Conservation (phyloP, 495 filamentous ascomycete genomes). For the Baudoinia panamericana region DNA sequence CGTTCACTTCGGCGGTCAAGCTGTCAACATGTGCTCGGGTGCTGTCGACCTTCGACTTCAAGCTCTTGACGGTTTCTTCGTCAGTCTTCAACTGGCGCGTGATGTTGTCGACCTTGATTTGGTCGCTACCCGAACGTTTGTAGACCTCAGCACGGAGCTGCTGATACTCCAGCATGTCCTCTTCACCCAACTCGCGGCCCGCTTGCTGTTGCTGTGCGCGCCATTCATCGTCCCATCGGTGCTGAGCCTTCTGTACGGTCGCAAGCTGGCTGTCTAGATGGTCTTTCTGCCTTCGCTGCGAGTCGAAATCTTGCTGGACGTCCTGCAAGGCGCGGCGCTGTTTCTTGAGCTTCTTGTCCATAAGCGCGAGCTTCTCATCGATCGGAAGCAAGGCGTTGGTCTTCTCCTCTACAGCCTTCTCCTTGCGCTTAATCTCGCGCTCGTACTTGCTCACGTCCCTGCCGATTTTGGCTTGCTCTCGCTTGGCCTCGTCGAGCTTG, state of each 20-base stretch:
- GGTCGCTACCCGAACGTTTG: slow-evolving; percentile 66
- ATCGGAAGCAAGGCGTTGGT: slow-evolving; percentile 78
- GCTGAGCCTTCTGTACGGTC: slow-evolving; percentile 79
- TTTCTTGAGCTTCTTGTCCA: slow-evolving; percentile 52
- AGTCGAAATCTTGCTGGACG: slow-evolving; percentile 61
- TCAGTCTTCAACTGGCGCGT: slow-evolving; percentile 77
- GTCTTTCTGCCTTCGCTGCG: slow-evolving; percentile 49
- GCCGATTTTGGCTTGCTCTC: slow-evolving; percentile 65
- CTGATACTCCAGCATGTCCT: slow-evolving; percentile 82
- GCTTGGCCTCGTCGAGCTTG: slow-evolving; percentile 73
- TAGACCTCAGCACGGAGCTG: slow-evolving; percentile 74
- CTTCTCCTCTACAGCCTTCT: slow-evolving; percentile 77
- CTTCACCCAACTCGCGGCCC: slow-evolving; percentile 71
- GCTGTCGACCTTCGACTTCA: slow-evolving; percentile 73
- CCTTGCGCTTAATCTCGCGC: slow-evolving; percentile 65
- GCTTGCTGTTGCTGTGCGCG: slow-evolving; percentile 67
- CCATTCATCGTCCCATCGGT: slow-evolving; percentile 80
- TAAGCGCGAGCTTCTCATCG: slow-evolving; percentile 83
- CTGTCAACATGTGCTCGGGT: slow-evolving; percentile 59
- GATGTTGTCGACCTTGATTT: slow-evolving; percentile 71
- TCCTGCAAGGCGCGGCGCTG: slow-evolving; percentile 52
- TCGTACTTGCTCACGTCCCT: slow-evolving; percentile 72
- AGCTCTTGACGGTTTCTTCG: slow-evolving; percentile 69
- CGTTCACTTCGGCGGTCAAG: slow-evolving; percentile 56
- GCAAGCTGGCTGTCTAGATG: slow-evolving; percentile 65